These are phyloP conservation scores for Triangularia setosa DNA, from an alignment of 2,329 filamentous ascomycete genomes.

Conservation along the genomic window DNA sequence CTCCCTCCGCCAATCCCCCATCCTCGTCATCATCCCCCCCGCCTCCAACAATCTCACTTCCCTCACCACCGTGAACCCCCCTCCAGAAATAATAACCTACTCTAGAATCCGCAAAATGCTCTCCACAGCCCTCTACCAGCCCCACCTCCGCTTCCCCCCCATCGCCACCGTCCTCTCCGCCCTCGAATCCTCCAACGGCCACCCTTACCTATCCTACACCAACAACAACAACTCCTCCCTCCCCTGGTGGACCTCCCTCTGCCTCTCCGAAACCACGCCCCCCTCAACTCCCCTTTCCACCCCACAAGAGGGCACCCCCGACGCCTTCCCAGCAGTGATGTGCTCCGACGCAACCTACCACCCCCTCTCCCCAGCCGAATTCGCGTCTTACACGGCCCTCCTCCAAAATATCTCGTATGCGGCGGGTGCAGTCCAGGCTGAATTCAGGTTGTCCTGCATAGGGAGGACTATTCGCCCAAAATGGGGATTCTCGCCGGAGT, in stretches of 20 bases:
- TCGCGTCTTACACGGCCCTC: conserved; percentile 32
- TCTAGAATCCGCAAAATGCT: conserved; percentile 43
- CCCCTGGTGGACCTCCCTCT: conserved; percentile 27
- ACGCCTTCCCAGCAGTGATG: conserved; percentile 44
- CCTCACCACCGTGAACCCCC: conserved; percentile 29
- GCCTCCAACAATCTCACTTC: background rate
- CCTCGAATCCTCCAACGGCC: conserved; percentile 43
- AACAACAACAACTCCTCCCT: conserved; percentile 7
- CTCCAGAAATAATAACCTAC: conserved; percentile 50
- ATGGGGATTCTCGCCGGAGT: conserved; percentile 38
- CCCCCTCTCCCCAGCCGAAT: conserved; percentile 31
- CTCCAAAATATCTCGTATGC: conserved; percentile 37
- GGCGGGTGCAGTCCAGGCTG: conserved; percentile 42
- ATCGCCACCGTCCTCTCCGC: conserved; percentile 43
- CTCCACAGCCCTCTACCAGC: conserved; percentile 42
- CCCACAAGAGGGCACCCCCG: conserved; percentile 33
- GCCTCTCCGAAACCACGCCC: conserved; percentile 30
- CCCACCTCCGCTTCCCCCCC: conserved; percentile 38
- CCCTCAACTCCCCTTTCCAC: conserved; percentile 31
- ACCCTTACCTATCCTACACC: conserved; percentile 38
- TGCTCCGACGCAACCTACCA: conserved; percentile 40
- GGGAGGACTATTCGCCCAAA: conserved; percentile 36
- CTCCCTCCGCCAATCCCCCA: conserved; percentile 38
- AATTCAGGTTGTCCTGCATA: conserved; percentile 39
- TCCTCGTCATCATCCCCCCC: conserved; percentile 36